phyloP scores from a whole-genome alignment of 2,329 filamentous ascomycete genomes.

The Fusarium luffae region DNA sequence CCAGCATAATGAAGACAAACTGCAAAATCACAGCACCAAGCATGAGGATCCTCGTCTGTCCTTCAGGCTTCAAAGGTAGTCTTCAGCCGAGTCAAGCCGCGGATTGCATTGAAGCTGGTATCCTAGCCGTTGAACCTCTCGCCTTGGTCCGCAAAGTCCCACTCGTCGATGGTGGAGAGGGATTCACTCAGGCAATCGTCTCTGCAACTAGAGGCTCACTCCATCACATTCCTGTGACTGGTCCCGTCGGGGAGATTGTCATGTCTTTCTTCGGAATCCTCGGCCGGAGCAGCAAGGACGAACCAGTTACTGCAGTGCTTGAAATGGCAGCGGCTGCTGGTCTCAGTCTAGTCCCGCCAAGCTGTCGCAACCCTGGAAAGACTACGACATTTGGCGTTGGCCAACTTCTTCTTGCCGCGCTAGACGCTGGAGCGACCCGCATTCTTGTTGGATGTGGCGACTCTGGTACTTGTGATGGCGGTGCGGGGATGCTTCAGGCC shows the following conservation, averaged over 20 bases:
- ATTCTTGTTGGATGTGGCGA: slow-evolving; percentile 65
- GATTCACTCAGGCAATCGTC: slow-evolving; percentile 60
- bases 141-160: slow-evolving; percentile 60
- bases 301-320: slow-evolving; percentile 56
- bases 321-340: slow-evolving; percentile 66
- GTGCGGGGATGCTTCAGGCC: slow-evolving; percentile 65
- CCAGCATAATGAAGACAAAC: background rate
- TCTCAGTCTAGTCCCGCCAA: slow-evolving; percentile 59
- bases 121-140: background rate
- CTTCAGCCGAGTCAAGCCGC: slow-evolving; percentile 61
- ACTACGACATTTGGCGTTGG: slow-evolving; percentile 65
- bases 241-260: slow-evolving; percentile 56
- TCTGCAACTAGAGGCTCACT: slow-evolving; percentile 55
- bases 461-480: slow-evolving; percentile 65
- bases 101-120: slow-evolving; percentile 49
- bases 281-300: slow-evolving; percentile 31
- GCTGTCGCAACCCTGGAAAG: slow-evolving; percentile 56
- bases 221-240: slow-evolving; percentile 53
- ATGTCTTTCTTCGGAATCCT: slow-evolving; percentile 61
- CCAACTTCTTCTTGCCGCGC: slow-evolving; percentile 58
- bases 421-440: slow-evolving; percentile 57
- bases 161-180: slow-evolving; percentile 64
- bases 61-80: slow-evolving; percentile 66
- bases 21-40: background rate
- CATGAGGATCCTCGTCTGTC: slow-evolving; percentile 58